phyloP scores from a whole-genome alignment of 2,329 filamentous ascomycete genomes.

The Metarhizium album region DNA sequence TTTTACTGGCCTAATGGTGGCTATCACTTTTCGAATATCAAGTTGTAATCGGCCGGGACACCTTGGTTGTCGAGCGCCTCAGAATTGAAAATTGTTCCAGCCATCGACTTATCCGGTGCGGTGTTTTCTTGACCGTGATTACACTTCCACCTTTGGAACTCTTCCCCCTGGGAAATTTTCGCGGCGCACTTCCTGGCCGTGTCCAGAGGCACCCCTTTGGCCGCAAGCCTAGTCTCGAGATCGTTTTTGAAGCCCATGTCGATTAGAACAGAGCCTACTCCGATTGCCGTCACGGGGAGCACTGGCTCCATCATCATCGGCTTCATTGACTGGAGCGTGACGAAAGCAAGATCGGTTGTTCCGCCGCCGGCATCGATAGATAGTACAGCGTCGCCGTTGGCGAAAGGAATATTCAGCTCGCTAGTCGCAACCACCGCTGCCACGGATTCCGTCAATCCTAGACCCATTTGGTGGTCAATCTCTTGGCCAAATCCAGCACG shows the following conservation, averaged over 20 bases:
- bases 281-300: neutral
- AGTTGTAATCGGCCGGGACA: neutral
- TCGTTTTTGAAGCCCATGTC: neutral
- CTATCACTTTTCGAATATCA: too few species aligned
- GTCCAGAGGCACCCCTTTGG: neutral
- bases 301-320: neutral
- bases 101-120: neutral
- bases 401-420: neutral
- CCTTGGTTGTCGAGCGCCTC: neutral
- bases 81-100: neutral
- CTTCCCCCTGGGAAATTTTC: neutral
- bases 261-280: neutral
- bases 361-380: neutral
- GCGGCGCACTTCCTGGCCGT: neutral
- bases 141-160: neutral
- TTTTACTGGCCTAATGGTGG: too few species aligned
- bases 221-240: neutral
- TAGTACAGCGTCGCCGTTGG: neutral
- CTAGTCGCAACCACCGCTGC: neutral
- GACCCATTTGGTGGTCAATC: neutral
- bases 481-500: neutral
- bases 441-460: neutral
- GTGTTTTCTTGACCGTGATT: neutral
- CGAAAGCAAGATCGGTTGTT: neutral
- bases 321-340: neutral